Evolutionary conservation across 495 filamentous ascomycete genomes (phyloP), one percentile per base, ranked within the genome.

Genomic region (Penicillium pancosmium): DNA sequence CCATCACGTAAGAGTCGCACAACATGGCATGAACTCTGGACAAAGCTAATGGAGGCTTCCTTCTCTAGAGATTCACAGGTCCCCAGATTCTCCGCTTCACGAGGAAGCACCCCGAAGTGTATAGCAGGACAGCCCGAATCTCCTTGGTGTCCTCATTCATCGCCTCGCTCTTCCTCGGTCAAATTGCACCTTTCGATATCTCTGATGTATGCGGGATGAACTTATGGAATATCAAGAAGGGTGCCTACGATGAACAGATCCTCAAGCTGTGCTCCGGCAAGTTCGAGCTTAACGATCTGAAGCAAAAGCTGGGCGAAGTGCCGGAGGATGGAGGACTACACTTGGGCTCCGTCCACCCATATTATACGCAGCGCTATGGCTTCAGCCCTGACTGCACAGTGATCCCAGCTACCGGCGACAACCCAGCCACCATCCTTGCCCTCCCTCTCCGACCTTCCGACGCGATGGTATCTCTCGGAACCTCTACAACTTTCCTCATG

Each of bases 191-290:
- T 1, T 87, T 96, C 60, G 94, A 98, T 71, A 95, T 97, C 67
- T 88, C 89, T 61, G 94, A 98, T 74, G 93, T 92, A 16, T 95
- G 92, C 56, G 94, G 94, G 9, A 97, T 96, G 91, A 96, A 98
- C 68, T 79, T 98, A 5, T 97, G 92, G 91, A 90, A 97, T 62
- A 92, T 98, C 68, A 78, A 87, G 59, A 78, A 82, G 18, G 85
- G 87, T 50, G 67, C 70, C 9, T 98, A 91, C 84, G 84, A 88
- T 47, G 84, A 93, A 58, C 69, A 80, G 11, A 83, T 97, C 3
- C 78, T 98, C 18, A 75, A 85, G 50, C 84, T 95, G 8, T 85
- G 90, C n/a, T 89, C 91, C 5, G 91, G 90, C 51, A 72, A 78
- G n/a, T 78, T 77, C 35, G 88, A 84, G 6, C 80, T 86, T 1